A percentile compares a stretch with the other conserved stretches of the same genome.
phyloP scores from a whole-genome alignment of 441 rosid species.

The Gossypium schwendimanii region DNA sequence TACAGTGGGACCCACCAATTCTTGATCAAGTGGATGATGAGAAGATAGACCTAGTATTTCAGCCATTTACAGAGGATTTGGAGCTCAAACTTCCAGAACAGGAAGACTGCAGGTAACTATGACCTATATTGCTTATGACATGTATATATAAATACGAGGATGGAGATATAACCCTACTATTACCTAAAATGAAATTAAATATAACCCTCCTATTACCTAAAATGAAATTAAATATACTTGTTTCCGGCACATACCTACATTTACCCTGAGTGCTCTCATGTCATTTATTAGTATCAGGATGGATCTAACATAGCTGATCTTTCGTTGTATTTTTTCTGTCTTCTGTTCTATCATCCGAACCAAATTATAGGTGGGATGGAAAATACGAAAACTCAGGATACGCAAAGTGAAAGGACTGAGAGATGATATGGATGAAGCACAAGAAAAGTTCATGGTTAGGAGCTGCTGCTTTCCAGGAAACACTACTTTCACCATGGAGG shows the following conservation, averaged over 20 bases:
- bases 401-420: conserved; percentile 20
- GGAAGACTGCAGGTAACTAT: conserved; percentile 50
- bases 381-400: conserved; percentile 52
- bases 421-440: conserved; percentile 8
- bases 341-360: not conserved
- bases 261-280: not conserved
- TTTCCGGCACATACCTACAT: not conserved
- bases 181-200: not conserved
- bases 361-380: conserved; percentile 65
- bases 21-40: conserved; percentile 49
- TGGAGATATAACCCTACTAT: not conserved
- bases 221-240: not conserved
- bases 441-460: not conserved
- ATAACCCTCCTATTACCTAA: not conserved
- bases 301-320: not conserved
- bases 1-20: conserved; percentile 72
- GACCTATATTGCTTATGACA: not conserved
- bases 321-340: not conserved
- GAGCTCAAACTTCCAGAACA: conserved; percentile 70
- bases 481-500: not conserved
- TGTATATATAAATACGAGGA: not conserved
- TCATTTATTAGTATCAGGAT: not conserved
- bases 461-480: not conserved
- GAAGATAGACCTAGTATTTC: conserved; percentile 48
- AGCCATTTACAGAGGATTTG: conserved; percentile 46